These are phyloP conservation scores for Rhynchosporium agropyri DNA, from an alignment of 2,329 filamentous ascomycete species.

Conservation along the genomic window DNA sequence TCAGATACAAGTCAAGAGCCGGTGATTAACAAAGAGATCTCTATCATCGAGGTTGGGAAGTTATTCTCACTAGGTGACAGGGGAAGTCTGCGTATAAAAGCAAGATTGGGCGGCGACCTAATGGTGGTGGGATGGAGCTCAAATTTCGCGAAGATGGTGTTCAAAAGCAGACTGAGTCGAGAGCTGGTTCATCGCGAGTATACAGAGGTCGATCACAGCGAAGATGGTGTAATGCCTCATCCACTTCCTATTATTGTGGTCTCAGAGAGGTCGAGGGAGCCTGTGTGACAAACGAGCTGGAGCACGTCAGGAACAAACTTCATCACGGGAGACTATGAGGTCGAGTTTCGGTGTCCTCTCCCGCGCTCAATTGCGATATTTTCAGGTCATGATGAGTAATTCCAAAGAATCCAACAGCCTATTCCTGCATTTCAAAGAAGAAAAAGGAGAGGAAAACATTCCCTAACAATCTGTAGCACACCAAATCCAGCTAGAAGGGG, in stretches of 20 bases:
- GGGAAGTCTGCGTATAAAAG: constrained; percentile 5
- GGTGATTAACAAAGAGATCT: not conserved
- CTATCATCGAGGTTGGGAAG: not conserved
- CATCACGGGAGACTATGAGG: too few species aligned
- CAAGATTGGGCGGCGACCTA: not conserved
- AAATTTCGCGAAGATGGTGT: not conserved
- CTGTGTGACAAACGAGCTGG: too few species aligned
- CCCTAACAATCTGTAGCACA: too few species aligned
- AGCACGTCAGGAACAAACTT: too few species aligned
- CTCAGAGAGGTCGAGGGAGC: not conserved
- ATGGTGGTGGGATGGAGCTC: constrained; percentile 12
- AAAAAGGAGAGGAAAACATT: too few species aligned
- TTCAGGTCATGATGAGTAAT: too few species aligned
- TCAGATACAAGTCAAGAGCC: not conserved
- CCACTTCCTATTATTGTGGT: constrained; percentile 18
- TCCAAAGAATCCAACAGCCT: too few species aligned
- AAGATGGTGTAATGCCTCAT: not conserved
- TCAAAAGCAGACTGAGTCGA: not conserved
- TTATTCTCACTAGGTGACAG: constrained; percentile 8
- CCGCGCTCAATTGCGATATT: too few species aligned
- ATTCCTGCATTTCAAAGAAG: too few species aligned
- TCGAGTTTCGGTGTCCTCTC: too few species aligned
- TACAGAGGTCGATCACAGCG: constrained; percentile 14
- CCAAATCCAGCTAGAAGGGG: too few species aligned
- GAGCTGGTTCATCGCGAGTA: constrained; percentile 15